These are phyloP conservation scores for Hirsutella minnesotensis DNA, from an alignment of 2,329 filamentous ascomycete species.

Conservation along the genomic window DNA sequence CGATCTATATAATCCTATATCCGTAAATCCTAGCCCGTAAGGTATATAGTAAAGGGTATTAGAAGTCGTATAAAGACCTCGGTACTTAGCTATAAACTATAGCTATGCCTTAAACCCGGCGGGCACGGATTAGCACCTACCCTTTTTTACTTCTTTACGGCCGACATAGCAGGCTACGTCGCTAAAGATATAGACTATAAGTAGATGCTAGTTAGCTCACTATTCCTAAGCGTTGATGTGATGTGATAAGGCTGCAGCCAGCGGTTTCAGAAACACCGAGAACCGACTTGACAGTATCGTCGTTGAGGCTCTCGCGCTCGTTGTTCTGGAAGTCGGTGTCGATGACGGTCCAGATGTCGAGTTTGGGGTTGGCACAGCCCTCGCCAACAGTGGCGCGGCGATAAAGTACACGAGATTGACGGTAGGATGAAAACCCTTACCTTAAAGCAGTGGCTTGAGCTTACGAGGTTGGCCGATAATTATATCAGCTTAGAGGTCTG, in stretches of 20 bases:
- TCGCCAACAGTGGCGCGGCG: conserved; percentile 11
- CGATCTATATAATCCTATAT: not conserved
- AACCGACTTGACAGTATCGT: conserved; percentile 6
- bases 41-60: not conserved
- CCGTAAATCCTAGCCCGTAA: not conserved
- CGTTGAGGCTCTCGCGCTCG: conserved; percentile 9
- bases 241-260: conserved; percentile 4
- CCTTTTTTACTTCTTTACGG: not conserved
- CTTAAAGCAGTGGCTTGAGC: no score
- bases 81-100: conserved; percentile 2
- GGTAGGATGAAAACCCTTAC: no score
- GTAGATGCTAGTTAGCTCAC: not conserved
- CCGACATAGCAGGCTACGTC: conserved; percentile 4
- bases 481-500: no score
- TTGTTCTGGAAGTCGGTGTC: conserved; percentile 9
- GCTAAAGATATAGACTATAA: conserved; percentile 7
- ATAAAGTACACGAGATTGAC: no score
- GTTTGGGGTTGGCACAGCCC: conserved; percentile 9
- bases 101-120: conserved; percentile 4
- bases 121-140: conserved; percentile 1
- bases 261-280: conserved; percentile 6
- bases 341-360: conserved; percentile 15
- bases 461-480: no score
- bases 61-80: not conserved
- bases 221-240: not conserved